Evolutionary conservation across 495 filamentous ascomycete species (phyloP), one percentile per base, ranked within the genome.

Genomic region (Parmelia sp.): DNA sequence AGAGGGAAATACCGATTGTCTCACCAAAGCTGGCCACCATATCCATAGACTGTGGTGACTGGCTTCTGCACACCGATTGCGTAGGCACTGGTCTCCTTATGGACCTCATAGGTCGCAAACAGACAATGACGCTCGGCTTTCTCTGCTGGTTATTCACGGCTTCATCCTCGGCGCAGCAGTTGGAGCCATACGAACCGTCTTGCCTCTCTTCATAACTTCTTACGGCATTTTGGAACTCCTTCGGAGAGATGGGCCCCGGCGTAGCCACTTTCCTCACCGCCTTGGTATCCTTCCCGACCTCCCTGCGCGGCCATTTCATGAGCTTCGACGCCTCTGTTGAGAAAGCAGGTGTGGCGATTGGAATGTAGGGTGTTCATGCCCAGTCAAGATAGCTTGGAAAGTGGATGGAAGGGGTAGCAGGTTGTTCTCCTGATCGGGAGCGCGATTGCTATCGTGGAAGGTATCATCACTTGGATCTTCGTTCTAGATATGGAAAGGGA

Each of bases 121-220:
- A 61, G 39, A 61, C 44, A 29, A 61, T 51, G 59, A 61, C 44
- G 2, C 29, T 61, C 31, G 59, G 42, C 21, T 61, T 51, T n/a
- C 23, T 61, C 42, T 47, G 44, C 59, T 49, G 59, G 59, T 29
- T 25, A 31, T 61, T 14, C 59, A 49, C 25, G 59, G 59, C 42
- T 61, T 61, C 31, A 61, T 61, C 42, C 42, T 61, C 12, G 59
- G 59, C 42, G 59, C 42, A 7, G 59, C 59, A 10, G 29, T 61
- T 19, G 59, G 59, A 2, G 31, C 72, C 7, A 78, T 83, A 40
- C 77, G 80, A 61, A 73, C 49, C 0, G 60, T 79, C 11, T 78
- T 81, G 44, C 75, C 79, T 0, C 72, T 83, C 9, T 83, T 84
- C 57, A 70, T 84, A 0, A 74, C 82, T 11, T 73, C 83, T 57